Base-by-base conservation (phyloP, 1,284 basidiomycete species). In the Sporisorium exsertum region DNA sequence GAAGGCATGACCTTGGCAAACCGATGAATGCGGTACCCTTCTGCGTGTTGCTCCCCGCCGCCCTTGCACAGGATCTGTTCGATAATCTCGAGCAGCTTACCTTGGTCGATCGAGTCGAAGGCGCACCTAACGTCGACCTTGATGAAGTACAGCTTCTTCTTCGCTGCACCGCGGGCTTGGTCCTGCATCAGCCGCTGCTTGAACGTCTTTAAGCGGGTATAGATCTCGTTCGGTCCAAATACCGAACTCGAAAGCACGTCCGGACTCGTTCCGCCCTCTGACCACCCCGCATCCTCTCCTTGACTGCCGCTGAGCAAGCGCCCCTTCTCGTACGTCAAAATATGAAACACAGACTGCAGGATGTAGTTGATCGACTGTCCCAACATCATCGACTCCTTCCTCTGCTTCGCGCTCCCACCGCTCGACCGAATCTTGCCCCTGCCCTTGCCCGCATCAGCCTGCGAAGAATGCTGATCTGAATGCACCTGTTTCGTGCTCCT, bases 41-140 rank as follows among this genome's bases (percentile, higher is more conserved):
- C 70, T 2, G 69, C 42, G 20, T 43, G n/a, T 9, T 43, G 52
- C 16, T 40, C 37, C 13, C 37, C 47, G 18, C 40, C n/a, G 43
- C 37, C 42, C 10, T 51, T 61, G 52, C 46, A 46, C 0, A 80
- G 62, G 91, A 91, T 82, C 1, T 90, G 87, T 24, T 89, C 88
- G 42, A 98, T 86, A 32, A 99, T 94, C 37, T 89, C 87, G 16
- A 99, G 86, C 52, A 99, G 87, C 81, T 92, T 95, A 24, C 89
- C 88, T 84, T 99, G 97, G 47, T 95, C 91, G 72, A 99, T 98
- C 0, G 93, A 94, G 86, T 99, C 97, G 87, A 98, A 99, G 70
- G 95, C 97, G 1, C 94, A 92, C 69, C 92, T 91, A 16, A 99
- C 94, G 82, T 99, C 97, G 32, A 97, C 91, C 86, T 99, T 99